A percentile compares a stretch with the other conserved stretches of the same genome.
phyloP scores from a whole-genome alignment of 1,139 yeast genomes.

The Suhomyces kunorum region DNA sequence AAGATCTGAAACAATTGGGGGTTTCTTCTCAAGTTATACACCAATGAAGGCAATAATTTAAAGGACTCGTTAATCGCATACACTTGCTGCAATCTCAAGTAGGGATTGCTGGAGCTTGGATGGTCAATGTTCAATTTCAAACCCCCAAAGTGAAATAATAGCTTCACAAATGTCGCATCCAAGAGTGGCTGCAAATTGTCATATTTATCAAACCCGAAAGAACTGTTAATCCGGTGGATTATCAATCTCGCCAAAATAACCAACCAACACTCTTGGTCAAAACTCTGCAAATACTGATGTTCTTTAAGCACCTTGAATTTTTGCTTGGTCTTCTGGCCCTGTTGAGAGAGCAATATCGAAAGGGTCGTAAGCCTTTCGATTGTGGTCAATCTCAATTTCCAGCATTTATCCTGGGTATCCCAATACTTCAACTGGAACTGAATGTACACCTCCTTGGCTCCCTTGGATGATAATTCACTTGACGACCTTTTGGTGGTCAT shows the following conservation, averaged over 20 bases:
- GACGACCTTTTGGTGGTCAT: conserved; percentile 32
- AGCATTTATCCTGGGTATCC: conserved; percentile 20
- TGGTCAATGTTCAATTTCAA: conserved; percentile 18
- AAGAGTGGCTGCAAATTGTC: conserved; percentile 29
- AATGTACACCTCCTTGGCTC: conserved; percentile 26
- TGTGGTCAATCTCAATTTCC: conserved; percentile 36
- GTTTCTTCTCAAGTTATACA: conserved; percentile 36
- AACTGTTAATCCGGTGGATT: conserved; percentile 36
- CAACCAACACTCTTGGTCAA: conserved; percentile 36
- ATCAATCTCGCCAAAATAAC: conserved; percentile 34
- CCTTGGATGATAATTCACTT: conserved; percentile 19
- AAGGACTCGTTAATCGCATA: conserved; percentile 31
- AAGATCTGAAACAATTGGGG: conserved; percentile 38
- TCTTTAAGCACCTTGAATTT: conserved; percentile 30
- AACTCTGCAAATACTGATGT: conserved; percentile 27
- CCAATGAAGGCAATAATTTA: conserved; percentile 28
- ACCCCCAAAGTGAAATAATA: conserved; percentile 38
- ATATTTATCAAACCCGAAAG: conserved; percentile 37
- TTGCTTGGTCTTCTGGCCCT: conserved; percentile 18
- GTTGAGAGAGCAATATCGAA: conserved; percentile 11
- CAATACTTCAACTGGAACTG: conserved; percentile 38
- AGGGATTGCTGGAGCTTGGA: conserved; percentile 25
- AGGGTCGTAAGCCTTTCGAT: conserved; percentile 35
- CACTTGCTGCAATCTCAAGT: conserved; percentile 19
- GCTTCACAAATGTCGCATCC: conserved; percentile 29